Evolutionary conservation across 805 yeast genomes (phyloP), one percentile per base, ranked within the genome.

Genomic region (Teunomyces lycoperdinae): DNA sequence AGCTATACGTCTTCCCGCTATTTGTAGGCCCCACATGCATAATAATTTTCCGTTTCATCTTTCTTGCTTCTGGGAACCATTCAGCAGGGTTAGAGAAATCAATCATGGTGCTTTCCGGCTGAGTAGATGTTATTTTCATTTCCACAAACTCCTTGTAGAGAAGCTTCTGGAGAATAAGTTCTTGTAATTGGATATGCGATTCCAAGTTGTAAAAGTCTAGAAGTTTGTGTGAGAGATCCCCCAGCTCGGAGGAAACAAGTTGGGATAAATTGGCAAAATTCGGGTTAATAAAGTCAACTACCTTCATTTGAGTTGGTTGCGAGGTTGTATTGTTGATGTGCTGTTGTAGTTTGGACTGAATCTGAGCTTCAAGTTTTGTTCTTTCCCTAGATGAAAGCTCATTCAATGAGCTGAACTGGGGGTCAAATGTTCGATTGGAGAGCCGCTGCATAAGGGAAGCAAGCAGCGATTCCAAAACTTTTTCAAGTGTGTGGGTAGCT

Each of bases 11-110:
- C 60, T 94, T 94, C 9, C 99, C 99, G 55, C 94, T 84, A 63
- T 94, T 94, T 0, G 99, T 94, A 1, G 99, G 99, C 0, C 99
- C 99, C 9, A 94, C 88, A 63, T 94, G 99, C 83, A 94, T 79
- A n/a, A 86, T 77, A 43, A 94, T 76, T 44, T 85, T 84, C 34
- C 99, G 73, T 53, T 81, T 83, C 71, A 89, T 73, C 52, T 82
- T 79, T 34, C 98, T 74, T 0, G 99, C 95, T 40, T 76, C 81
- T 0, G 98, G 96, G 58, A 76, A 94, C 90, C 96, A 87, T 54
- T 70, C 70, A 3, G 73, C 71, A 7, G 77, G 77, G 45, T 70
- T 63, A 4, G 66, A 58, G 14, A 66, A 57, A 43, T 68, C 73
- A 5, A 67, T 56, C 14, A 49, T 39, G 14, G 34, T 38, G 40